Evolutionary conservation across 306 rosid genomes (phyloP).

Genomic region (Lathyrus aphaca): DNA sequence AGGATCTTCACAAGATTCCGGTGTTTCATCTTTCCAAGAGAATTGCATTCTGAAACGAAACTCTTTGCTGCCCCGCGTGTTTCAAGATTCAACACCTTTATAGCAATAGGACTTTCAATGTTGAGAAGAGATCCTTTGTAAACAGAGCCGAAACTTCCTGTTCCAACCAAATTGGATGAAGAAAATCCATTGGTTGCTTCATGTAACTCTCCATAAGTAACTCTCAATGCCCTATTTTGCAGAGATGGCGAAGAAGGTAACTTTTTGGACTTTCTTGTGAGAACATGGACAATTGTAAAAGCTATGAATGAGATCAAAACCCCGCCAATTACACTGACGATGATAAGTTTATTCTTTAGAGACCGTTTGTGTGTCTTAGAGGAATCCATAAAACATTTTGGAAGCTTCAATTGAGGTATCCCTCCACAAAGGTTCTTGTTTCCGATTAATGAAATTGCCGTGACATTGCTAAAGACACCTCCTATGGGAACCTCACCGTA

Average conservation of each 20-base stretch:
- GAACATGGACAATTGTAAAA: background rate
- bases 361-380: too few relatives aligned
- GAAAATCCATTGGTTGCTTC: conserved; percentile 51
- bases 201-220: conserved; percentile 43
- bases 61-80: conserved; percentile 44
- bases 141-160: conserved; percentile 41
- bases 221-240: background rate
- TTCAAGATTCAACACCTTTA: conserved; percentile 49
- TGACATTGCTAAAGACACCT: too few relatives aligned
- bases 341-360: background rate
- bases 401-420: too few relatives aligned
- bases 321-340: background rate
- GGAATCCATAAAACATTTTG: too few relatives aligned
- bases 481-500: too few relatives aligned
- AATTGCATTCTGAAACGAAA: conserved; percentile 43
- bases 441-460: too few relatives aligned
- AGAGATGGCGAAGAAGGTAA: background rate
- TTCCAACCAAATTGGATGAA: conserved; percentile 40
- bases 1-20: too few relatives aligned
- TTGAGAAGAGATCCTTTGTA: conserved; percentile 40
- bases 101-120: conserved; percentile 29
- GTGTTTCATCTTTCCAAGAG: conserved; percentile 32
- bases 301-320: background rate
- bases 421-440: too few relatives aligned
- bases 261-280: conserved; percentile 21